Conservation (phyloP, 2,329 filamentous ascomycete species). For the Pseudogymnoascus sp. region DNA sequence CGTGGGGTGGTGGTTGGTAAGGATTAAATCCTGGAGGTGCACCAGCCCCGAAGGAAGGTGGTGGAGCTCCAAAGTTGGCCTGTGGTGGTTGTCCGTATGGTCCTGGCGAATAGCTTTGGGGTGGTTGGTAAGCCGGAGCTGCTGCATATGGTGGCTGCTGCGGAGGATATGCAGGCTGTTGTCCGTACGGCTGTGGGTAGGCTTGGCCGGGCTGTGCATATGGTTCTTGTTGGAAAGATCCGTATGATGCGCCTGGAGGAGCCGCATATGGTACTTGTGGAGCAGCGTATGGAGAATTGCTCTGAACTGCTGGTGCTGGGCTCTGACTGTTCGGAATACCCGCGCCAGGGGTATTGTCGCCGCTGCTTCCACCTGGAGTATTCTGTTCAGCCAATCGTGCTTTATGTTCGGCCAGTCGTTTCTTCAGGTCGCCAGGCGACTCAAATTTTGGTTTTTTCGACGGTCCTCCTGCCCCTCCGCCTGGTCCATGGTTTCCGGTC, state of each 20-base stretch:
- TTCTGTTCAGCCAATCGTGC: constrained; percentile 56
- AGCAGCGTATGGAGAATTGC: constrained; percentile 25
- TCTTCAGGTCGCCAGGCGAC: constrained; percentile 68
- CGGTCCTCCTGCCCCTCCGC: constrained; percentile 45
- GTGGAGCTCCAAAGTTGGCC: constrained; percentile 21
- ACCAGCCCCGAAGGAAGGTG: constrained; percentile 31
- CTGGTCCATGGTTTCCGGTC: constrained; percentile 76
- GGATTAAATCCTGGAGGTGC: constrained; percentile 36
- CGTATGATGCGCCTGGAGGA: constrained; percentile 23
- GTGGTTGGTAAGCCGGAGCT: constrained; percentile 25
- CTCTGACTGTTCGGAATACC: constrained; percentile 35
- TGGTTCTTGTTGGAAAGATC: constrained; percentile 28
- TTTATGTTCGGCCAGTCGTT: constrained; percentile 69
- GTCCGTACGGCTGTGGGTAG: constrained; percentile 34
- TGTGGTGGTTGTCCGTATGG: constrained; percentile 22
- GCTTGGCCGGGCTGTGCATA: constrained; percentile 31
- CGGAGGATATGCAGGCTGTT: constrained; percentile 28
- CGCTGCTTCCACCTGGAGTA: constrained; percentile 45
- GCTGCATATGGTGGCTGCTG: constrained; percentile 26
- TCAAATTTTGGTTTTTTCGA: constrained; percentile 68
- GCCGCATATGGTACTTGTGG: constrained; percentile 12
- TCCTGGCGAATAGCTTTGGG: constrained; percentile 25
- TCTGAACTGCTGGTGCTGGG: constrained; percentile 36
- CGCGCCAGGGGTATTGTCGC: constrained; percentile 45
- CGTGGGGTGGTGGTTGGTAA: constrained; percentile 34